These are phyloP conservation scores for Monosporascus sp. DNA, from an alignment of 2,329 filamentous ascomycete species.

Conservation along the genomic window DNA sequence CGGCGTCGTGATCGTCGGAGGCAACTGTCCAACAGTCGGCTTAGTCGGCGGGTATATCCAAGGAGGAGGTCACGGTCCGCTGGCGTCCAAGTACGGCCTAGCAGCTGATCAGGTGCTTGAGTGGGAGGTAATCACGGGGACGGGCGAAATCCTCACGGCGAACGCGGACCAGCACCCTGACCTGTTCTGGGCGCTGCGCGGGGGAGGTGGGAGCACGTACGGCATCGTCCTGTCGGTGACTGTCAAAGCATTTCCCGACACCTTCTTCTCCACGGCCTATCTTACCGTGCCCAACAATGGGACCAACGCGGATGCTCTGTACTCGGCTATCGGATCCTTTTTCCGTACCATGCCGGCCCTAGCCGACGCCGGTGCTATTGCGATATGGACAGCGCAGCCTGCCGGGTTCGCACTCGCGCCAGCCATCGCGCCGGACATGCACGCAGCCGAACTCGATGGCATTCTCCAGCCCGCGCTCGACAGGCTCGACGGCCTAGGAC, in stretches of 20 bases:
- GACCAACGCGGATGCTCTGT: conserved; percentile 4
- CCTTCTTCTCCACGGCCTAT: background rate
- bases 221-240: conserved; percentile 41
- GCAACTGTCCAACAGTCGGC: conserved; percentile 12
- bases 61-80: conserved; percentile 52
- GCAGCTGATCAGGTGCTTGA: conserved; percentile 53
- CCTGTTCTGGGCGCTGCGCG: conserved; percentile 59
- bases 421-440: conserved; percentile 4
- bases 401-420: conserved; percentile 11
- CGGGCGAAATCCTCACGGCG: conserved; percentile 44
- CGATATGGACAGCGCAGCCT: conserved; percentile 5
- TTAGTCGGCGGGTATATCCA: conserved; percentile 10
- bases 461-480: conserved; percentile 3
- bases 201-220: conserved; percentile 55
- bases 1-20: conserved; percentile 6
- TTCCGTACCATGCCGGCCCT: conserved; percentile 7
- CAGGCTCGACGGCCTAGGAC: conserved; percentile 4
- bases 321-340: conserved; percentile 2
- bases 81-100: conserved; percentile 49
- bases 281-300: conserved; percentile 3
- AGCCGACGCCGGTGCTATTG: conserved; percentile 8
- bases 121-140: conserved; percentile 49
- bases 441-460: conserved; percentile 3
- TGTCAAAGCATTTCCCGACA: conserved; percentile 3
- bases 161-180: conserved; percentile 44